Evolutionary conservation across 805 yeast species (phyloP), one percentile per base, ranked within the genome.

Genomic region (Myxozyma neglecta): DNA sequence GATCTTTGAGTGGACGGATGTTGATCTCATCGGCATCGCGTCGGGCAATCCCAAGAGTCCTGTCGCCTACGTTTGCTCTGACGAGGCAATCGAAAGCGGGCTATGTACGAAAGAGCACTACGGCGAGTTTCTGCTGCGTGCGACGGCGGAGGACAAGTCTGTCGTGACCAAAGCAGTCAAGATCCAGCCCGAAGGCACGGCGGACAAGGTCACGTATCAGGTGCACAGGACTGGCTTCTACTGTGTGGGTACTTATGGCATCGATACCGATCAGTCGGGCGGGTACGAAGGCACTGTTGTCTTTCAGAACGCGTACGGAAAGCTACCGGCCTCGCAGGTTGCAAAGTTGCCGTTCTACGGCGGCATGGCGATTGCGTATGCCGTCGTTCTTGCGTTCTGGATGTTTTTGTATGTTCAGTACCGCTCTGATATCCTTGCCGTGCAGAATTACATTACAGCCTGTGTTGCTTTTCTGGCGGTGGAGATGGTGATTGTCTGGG

Each of bases 271-370:
- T 52, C 18, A 42, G 3, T 66, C 70, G 16, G 73, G 76, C 10
- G 59, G 68, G 77, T 94, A 86, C 74, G 74, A 80, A 54, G 88
- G 93, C 14, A 74, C 76, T n/a, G 87, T 88, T 48, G 87, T 86
- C 69, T 94, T 90, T 76, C 94, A 90, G 77, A 94, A 92, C 76
- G 89, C 98, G 3, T 94, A 83, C 74, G 99, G 99, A 60, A 83
- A 89, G 62, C 78, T 94, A 60, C 84, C 96, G 37, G 99, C 96
- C 5, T 80, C 92, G 40, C 96, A 94, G 73, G 87, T 90, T 68
- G 97, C 98, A 35, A 90, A 92, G 70, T 80, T 94, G 64, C 90
- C 97, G 10, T 84, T 90, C 32, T 94, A 90, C 73, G 97, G 97
- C 0, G 82, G 89, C 14, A 79, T 90, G 70, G 89, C 97, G 1